These are phyloP conservation scores for Terfezia boudieri DNA, from an alignment of 495 filamentous ascomycete species.

Conservation along the genomic window DNA sequence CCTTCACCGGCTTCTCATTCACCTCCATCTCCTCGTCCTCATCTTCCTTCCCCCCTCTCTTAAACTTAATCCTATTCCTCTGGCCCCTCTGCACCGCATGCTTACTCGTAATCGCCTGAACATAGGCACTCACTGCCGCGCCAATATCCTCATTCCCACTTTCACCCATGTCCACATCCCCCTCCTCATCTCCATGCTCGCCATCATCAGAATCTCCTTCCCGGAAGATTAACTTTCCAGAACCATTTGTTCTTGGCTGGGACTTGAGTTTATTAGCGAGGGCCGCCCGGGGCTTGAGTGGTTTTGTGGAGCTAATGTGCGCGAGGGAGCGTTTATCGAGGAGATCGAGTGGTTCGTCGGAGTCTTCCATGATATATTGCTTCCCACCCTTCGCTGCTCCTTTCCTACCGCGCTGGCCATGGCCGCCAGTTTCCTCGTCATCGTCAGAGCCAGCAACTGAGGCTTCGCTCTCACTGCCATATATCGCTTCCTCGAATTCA, in stretches of 20 bases:
- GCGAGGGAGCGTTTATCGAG: constrained; percentile 71
- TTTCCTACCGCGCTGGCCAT: constrained; percentile 11
- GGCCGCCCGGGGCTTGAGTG: constrained; percentile 25
- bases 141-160: constrained; percentile 23
- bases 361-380: constrained; percentile 72
- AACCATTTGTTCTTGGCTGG: constrained; percentile 51
- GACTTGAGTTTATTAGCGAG: constrained; percentile 31
- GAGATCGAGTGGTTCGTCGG: constrained; percentile 82
- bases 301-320: constrained; percentile 80
- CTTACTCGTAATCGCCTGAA: constrained; percentile 66
- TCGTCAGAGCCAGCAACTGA: constrained; percentile 33
- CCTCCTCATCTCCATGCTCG: constrained; percentile 23
- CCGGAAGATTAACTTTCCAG: constrained; percentile 67
- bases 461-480: constrained; percentile 53
- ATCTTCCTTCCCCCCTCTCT: constrained; percentile 34
- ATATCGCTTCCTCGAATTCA: constrained; percentile 87
- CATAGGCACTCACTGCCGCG: constrained; percentile 68
- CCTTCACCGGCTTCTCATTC: constrained; percentile 33
- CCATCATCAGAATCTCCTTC: constrained; percentile 25
- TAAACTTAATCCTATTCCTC: constrained; percentile 73
- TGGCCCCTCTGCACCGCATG: constrained; percentile 63
- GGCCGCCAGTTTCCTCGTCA: constrained; percentile 35
- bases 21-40: constrained; percentile 42
- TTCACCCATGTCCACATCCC: constrained; percentile 33
- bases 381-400: constrained; percentile 25